Evolutionary conservation across 805 yeast genomes (phyloP), one percentile per base, ranked within the genome.

Genomic region (Komagataella ulmi): DNA sequence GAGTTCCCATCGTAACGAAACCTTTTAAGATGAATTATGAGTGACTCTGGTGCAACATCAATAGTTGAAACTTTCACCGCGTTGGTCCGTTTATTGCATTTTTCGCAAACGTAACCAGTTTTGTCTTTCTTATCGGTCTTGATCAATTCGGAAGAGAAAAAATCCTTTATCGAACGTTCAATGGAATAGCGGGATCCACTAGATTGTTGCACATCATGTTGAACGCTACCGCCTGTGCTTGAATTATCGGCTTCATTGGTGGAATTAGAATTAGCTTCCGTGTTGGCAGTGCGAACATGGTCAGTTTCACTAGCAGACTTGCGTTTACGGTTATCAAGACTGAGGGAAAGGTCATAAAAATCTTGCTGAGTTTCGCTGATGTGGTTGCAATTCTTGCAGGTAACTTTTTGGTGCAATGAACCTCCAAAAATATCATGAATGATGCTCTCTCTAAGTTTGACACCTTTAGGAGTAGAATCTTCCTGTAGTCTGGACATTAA

Each of bases 401-500:
- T 81, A 17, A 93, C 95, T 45, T 79, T 75, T 69, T 93, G 99
- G 58, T 83, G 78, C 52, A 91, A 69, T 46, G 87, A 67, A 2
- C 99, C 99, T 40, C 97, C 99, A 69, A 93, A 93, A 19, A 93
- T 87, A 62, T 91, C 97, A 66, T 91, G 89, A 17, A 93, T 72
- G 43, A 91, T 81, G 52, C 95, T 84, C 56, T 83, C 75, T 57
- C 85, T 85, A 60, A 90, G 71, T 62, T 90, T 90, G 48, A 71
- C 75, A n/a, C 96, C 97, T 61, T 79, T 83, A 44, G 98, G 98
- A 1, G 93, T 88, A 10, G 88, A 77, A 63, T 90, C 97, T 62
- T 90, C 97, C 67, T 90, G 98, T 50, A 90, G 68, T 50, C 97
- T 70, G 6, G 91, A 80, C 75, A 90, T 76, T 54, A 90, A 71